Evolutionary conservation across 345 rosid genomes (phyloP), one percentile per base, ranked within the genome.

Genomic region (Lepidium aucheri): DNA sequence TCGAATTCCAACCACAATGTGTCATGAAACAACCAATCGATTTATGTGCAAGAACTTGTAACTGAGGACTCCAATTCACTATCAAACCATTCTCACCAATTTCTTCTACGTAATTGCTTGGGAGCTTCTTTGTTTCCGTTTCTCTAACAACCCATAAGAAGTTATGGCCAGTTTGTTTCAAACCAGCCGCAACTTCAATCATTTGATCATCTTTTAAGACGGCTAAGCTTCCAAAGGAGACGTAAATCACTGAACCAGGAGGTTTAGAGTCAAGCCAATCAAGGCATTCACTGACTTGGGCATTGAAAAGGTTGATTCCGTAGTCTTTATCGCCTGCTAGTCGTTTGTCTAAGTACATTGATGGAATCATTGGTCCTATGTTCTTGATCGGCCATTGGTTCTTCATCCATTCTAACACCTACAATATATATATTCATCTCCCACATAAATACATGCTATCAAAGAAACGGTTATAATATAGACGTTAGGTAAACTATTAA

Each of bases 1-100:
- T 83, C 7, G 91, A 85, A 44, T 85, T 85, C 91, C 91, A 85
- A 2, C 91, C 86, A 4, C 81, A 78, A 33, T 81, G 91, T 1
- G 81, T 80, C 67, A 86, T 32, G 68, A 85, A 85, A 68, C 90
- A 83, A 1, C 87, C 79, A 0, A 72, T 56, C 0, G 87, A 74
- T n/a, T 44, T 59, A 28, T 83, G 84, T 1, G 83, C 76, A 40
- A 85, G 74, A 33, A 83, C 85, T 56, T 81, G 72, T 33, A 81
- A 59, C 11, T 85, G 87, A 52, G 76, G 77, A 51, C 85, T 74
- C 90, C 90, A 83, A 1, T 9, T 76, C 35, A 83, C 82, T 30
- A 85, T 53, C 52, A 83, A 43, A 8, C 83, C 83, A 40, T 69
- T 69, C 4, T 77, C 81, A 34, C 67, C 56, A 5, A 64, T 32